A percentile compares a stretch with the other conserved stretches of the same genome.
phyloP scores from a whole-genome alignment of 2,329 filamentous ascomycete species.

The Trichoderma sp. region DNA sequence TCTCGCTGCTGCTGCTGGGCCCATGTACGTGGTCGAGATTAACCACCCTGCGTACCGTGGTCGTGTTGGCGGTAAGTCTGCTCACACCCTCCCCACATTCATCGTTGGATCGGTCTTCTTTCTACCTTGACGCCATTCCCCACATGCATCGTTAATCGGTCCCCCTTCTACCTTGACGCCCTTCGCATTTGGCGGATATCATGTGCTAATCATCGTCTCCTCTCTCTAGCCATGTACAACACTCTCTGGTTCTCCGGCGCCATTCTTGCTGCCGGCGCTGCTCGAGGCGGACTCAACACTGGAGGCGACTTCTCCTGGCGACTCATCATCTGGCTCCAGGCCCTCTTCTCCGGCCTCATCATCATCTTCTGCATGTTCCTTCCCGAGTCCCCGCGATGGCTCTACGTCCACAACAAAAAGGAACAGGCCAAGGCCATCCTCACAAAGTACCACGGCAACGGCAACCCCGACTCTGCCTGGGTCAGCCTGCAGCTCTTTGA shows the following conservation, averaged over 20 bases:
- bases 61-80: conserved; percentile 38
- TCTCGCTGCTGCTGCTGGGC: conserved; percentile 38
- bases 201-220: neutral
- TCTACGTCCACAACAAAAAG: conserved; percentile 43
- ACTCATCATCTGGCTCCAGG: conserved; percentile 48
- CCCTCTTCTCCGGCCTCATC: conserved; percentile 45
- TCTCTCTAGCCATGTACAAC: conserved; percentile 40
- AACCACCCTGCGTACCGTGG: conserved; percentile 50
- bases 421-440: conserved; percentile 41
- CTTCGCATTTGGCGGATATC: neutral
- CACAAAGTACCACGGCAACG: conserved; percentile 46
- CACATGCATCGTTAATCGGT: too few species aligned
- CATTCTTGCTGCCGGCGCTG: conserved; percentile 53
- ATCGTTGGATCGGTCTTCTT: neutral
- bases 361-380: conserved; percentile 40
- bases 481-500: conserved; percentile 49
- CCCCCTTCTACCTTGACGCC: neutral
- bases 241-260: conserved; percentile 50
- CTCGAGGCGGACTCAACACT: conserved; percentile 46
- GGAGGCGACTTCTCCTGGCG: conserved; percentile 33
- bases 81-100: too few species aligned
- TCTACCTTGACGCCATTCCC: neutral
- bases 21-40: conserved; percentile 48
- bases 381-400: conserved; percentile 47
- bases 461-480: conserved; percentile 47